These are phyloP conservation scores for Sapria himalayana DNA, from an alignment of 345 rosid species.

Conservation along the genomic window DNA sequence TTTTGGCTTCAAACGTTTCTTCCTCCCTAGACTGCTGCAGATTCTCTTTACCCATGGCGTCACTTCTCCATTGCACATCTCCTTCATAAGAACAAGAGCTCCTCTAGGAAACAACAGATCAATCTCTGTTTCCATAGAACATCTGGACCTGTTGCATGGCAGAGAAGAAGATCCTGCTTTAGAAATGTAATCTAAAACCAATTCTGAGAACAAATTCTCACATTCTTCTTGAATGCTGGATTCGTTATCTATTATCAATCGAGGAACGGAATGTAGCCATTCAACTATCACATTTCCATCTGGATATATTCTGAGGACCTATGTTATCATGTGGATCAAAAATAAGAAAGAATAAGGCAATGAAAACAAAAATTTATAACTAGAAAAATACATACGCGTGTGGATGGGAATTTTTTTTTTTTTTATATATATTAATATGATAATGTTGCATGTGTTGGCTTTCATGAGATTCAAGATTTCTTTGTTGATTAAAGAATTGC, in stretches of 20 bases:
- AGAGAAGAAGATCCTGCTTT: slow-evolving; percentile 23
- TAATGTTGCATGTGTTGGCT: too few species aligned
- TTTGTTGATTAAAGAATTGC: too few species aligned
- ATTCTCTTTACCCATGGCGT: slow-evolving; percentile 79
- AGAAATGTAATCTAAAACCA: slow-evolving; percentile 53
- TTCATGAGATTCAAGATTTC: too few species aligned
- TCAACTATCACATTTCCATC: slow-evolving; percentile 45
- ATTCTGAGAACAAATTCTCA: slow-evolving; percentile 68
- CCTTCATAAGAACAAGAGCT: slow-evolving; percentile 39
- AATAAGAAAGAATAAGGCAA: slow-evolving; percentile 8
- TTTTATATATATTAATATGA: too few species aligned
- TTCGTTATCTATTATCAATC: slow-evolving; percentile 66
- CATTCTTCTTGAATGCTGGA: slow-evolving; percentile 89
- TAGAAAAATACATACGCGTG: too few species aligned
- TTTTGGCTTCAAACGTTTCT: slow-evolving; percentile 46
- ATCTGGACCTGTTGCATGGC: slow-evolving; percentile 9
- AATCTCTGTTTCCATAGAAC: slow-evolving; percentile 23
- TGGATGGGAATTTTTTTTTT: too few species aligned
- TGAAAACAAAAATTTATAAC: not conserved
- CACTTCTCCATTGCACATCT: slow-evolving; percentile 54
- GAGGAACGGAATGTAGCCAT: slow-evolving; percentile 87
- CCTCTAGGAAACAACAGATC: slow-evolving; percentile 34
- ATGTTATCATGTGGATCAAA: slow-evolving; percentile 9
- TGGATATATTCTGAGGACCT: slow-evolving; percentile 53
- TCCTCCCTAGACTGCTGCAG: slow-evolving; percentile 63